Evolutionary conservation across 2,329 filamentous ascomycete species (phyloP), one percentile per base, ranked within the genome.

Genomic region (Cladophialophora yegresii): DNA sequence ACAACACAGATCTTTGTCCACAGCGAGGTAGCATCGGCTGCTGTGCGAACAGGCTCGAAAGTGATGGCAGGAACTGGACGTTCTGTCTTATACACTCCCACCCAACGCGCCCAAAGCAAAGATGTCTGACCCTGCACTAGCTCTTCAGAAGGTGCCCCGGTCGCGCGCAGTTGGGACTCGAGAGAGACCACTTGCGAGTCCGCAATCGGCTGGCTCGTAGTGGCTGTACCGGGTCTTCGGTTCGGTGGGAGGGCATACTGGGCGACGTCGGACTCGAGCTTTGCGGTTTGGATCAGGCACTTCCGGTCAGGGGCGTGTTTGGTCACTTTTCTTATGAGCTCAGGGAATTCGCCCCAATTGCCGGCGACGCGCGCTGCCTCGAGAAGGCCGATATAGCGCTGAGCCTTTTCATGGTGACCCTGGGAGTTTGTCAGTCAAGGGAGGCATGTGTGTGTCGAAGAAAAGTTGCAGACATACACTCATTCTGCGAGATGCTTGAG

Each of bases 261-360:
- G 61, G 86, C 82, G 69, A 92, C 83, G 72, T 85, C 83, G 75
- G 82, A 80, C 79, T 92, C 90, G 69, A 84, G 85, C 71, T 89
- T 87, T 71, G 88, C 90, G 60, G 88, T 87, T 72, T 89, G 80
- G 54, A 88, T 82, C 51, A 92, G 82, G 75, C 93, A 96, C 78
- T 86, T 85, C 77, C 91, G 86, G 66, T 90, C 86, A 47, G 92
- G 89, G 72, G 92, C 91, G 84, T 99, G 93, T 78, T 99, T 98
- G 74, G 89, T 90, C 73, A 98, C 85, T 79, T 99, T 99, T 76
- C 93, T 87, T 72, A 95, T 88, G 68, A 96, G 84, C 79, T 98
- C 93, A 28, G 91, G 91, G 32, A 98, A 85, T 32, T 90, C 87
- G 70, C 87, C 83, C 95, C 95, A 99, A 76, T 88, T 88, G 58